Evolutionary conservation across 495 filamentous ascomycete species (phyloP), one percentile per base, ranked within the genome.

Genomic region (Glonium stellatum): DNA sequence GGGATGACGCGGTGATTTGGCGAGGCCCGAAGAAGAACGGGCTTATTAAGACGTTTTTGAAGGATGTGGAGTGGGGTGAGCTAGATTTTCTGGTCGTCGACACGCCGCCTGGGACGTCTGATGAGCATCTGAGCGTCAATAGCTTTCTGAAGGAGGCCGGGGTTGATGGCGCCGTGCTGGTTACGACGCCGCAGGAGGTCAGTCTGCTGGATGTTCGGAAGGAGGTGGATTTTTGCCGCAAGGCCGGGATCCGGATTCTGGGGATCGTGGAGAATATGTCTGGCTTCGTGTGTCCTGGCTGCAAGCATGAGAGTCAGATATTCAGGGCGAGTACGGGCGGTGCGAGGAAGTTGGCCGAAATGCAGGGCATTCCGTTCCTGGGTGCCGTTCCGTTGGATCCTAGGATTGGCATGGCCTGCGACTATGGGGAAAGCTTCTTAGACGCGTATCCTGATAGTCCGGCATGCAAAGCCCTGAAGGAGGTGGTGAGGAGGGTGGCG

Each of bases 221-320:
- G 70, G 93, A 97, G 70, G 90, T 98, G 52, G 91, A 97, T 68
- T 98, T 98, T 67, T 97, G 95, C 71, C 79, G 83, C 54, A 98
- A 98, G 73, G 95, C 95, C 4, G 91, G 89, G 1, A 97, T 98
- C 55, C 79, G 76, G 37, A 80, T 98, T 1, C 67, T 98, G 21
- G 95, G 93, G 0, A 74, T 98, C 13, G 95, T 97, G 41, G 93
- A 98, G 78, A 98, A 98, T 71, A 98, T 98, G 93, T 87, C 84
- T 52, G 89, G 90, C 10, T 98, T 96, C 72, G 90, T 97, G 41
- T 98, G 93, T 71, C 89, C 89, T 4, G 89, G 86, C 41, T 98
- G 93, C 72, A 86, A 79, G 37, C 82, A 89, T 59, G 79, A 84
- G 70, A 87, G 80, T 54, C 82, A 95, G 69, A 95, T 98, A 36